phyloP scores from a whole-genome alignment of 495 filamentous ascomycete genomes.

The Aspergillus mulundensis region DNA sequence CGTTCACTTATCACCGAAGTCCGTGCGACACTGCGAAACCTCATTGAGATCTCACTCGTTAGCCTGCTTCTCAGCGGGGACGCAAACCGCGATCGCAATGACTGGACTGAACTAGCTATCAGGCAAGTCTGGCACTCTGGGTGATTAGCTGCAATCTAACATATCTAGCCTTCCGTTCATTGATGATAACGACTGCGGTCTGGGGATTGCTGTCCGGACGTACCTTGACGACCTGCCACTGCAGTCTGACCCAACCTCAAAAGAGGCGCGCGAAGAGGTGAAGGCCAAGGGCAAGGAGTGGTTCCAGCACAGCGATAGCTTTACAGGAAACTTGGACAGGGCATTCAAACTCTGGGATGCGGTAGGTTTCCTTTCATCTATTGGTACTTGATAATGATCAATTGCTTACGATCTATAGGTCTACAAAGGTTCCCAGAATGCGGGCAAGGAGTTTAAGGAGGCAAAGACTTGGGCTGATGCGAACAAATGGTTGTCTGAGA shows the following conservation, averaged over 20 bases:
- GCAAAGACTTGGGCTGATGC: constrained; percentile 61
- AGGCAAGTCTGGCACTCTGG: constrained; percentile 50
- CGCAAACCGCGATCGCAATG: constrained; percentile 63
- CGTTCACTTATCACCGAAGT: constrained; percentile 78
- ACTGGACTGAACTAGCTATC: constrained; percentile 66
- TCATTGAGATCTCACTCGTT: constrained; percentile 76
- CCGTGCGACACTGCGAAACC: constrained; percentile 70
- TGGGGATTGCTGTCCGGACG: constrained; percentile 87
- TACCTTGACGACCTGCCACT: constrained; percentile 81
- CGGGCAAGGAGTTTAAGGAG: constrained; percentile 61
- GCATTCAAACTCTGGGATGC: constrained; percentile 83
- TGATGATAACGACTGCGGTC: constrained; percentile 73
- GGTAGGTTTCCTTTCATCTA: constrained; percentile 38
- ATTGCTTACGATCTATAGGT: constrained; percentile 34
- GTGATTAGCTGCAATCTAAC: not conserved
- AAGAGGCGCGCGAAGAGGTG: constrained; percentile 57
- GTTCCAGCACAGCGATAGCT: constrained; percentile 74
- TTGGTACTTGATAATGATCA: not conserved
- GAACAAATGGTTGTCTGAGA: constrained; percentile 56
- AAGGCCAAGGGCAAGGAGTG: constrained; percentile 61
- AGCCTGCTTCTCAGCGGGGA: constrained; percentile 76
- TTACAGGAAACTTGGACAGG: constrained; percentile 70
- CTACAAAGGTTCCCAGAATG: constrained; percentile 61
- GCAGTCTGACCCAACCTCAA: constrained; percentile 49
- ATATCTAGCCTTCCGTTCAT: constrained; percentile 75